These are phyloP conservation scores for Apophysomyces sp. DNA, from an alignment of 371 early-diverging fungal genomes.

Conservation along the genomic window DNA sequence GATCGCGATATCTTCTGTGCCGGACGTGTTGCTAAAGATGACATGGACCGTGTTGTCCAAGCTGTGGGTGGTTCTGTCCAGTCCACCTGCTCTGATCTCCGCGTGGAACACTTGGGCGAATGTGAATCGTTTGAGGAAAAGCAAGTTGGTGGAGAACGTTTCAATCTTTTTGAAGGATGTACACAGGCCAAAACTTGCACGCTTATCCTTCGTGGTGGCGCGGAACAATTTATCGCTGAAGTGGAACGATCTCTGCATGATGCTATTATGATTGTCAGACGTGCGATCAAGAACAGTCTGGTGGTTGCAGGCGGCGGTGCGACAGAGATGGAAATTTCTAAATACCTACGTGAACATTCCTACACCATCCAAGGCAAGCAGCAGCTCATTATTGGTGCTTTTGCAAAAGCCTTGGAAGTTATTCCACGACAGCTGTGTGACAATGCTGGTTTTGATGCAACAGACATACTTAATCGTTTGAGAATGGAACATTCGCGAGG, in stretches of 20 bases:
- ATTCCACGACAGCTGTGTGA: constrained; percentile 99
- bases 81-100: constrained; percentile 88
- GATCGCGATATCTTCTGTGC: constrained; percentile 99
- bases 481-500: constrained; percentile 94
- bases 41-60: constrained; percentile 91
- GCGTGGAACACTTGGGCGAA: constrained; percentile 80
- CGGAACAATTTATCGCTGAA: constrained; percentile 99
- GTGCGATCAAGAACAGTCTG: constrained; percentile 91
- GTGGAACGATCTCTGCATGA: constrained; percentile 99
- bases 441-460: constrained; percentile 99
- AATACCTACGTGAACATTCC: constrained; percentile 90
- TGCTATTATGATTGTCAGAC: constrained; percentile 98
- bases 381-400: constrained; percentile 95
- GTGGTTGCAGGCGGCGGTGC: constrained; percentile 99
- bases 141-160: constrained; percentile 98
- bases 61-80: constrained; percentile 97
- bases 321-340: constrained; percentile 98
- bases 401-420: constrained; percentile 98
- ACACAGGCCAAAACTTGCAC: constrained; percentile 95
- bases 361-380: constrained; percentile 95
- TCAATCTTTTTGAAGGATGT: constrained; percentile 96
- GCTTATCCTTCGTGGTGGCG: constrained; percentile 97
- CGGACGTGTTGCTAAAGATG: constrained; percentile 96
- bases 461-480: constrained; percentile 96
- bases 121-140: constrained; percentile 97